Evolutionary conservation across 78 protist genomes (phyloP).

Genomic region (Salpingoeca rosetta): DNA sequence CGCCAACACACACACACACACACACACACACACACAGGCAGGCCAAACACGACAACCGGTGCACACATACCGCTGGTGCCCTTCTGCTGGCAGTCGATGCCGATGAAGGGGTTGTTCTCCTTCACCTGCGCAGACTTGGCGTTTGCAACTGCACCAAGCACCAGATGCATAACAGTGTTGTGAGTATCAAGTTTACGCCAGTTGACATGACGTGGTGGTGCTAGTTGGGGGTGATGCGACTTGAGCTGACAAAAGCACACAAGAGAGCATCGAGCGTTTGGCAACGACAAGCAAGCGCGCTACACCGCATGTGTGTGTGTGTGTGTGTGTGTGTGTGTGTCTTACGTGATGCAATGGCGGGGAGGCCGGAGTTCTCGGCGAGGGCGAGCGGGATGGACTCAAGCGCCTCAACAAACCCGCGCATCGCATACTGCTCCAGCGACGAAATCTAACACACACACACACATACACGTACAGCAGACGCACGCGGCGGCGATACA

Average conservation of each 20-base stretch:
- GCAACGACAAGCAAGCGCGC: too few relatives aligned
- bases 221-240: too few relatives aligned
- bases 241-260: too few relatives aligned
- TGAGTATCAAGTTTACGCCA: too few relatives aligned
- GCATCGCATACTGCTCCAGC: slow-evolving; percentile 92
- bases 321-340: too few relatives aligned
- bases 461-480: neutral
- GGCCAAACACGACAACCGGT: neutral
- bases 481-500: neutral
- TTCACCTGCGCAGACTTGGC: slow-evolving; percentile 75
- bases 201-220: too few relatives aligned
- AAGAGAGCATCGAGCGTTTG: too few relatives aligned
- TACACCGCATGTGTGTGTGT: too few relatives aligned
- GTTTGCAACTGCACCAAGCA: too few relatives aligned
- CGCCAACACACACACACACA: neutral
- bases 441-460: slow-evolving; percentile 26
- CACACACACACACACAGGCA: too few relatives aligned
- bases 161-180: too few relatives aligned
- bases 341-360: slow-evolving; percentile 83
- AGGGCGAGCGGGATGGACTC: slow-evolving; percentile 95
- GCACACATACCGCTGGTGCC: slow-evolving; percentile 50
- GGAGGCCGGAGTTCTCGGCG: slow-evolving; percentile 96
- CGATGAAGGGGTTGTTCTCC: slow-evolving; percentile 73
- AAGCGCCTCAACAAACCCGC: slow-evolving; percentile 98
- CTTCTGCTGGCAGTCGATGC: slow-evolving; percentile 86